Conservation (phyloP, 2,329 filamentous ascomycete species). For the Pseudogymnoascus destructans region DNA sequence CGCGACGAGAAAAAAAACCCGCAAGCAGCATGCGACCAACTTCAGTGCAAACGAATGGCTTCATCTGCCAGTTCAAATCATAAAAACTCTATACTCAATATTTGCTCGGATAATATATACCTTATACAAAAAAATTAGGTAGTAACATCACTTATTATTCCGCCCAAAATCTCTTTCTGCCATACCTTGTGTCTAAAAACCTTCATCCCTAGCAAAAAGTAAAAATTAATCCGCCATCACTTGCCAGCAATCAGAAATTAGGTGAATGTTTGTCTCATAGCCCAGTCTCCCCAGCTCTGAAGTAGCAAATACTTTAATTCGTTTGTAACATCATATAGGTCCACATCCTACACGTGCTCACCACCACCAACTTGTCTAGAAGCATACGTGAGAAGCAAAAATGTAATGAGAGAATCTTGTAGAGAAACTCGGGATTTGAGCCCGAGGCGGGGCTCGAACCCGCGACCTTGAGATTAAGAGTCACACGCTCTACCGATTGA, state of each 20-base stretch:
- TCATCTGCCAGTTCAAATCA: not conserved
- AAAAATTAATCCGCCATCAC: conserved; percentile 13
- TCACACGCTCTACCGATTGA: conserved; percentile 64
- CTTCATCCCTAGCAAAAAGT: not conserved
- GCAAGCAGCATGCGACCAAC: not conserved
- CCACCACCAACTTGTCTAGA: no score
- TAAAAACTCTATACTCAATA: not conserved
- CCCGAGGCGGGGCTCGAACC: conserved; percentile 7
- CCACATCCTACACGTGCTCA: not conserved
- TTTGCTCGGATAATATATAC: not conserved
- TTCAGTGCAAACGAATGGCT: not conserved
- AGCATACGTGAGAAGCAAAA: conserved; percentile 7
- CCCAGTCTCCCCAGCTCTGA: conserved; percentile 76
- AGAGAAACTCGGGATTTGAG: conserved; percentile 7
- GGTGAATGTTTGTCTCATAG: conserved; percentile 98
- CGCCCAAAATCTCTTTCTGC: not conserved
- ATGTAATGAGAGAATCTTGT: conserved; percentile 4
- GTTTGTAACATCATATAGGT: conserved; percentile 40
- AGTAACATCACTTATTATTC: not conserved
- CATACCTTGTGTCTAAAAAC: conserved; percentile 1
- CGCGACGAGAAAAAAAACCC: not conserved
- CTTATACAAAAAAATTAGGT: not conserved
- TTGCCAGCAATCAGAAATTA: conserved; percentile 52
- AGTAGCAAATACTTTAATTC: conserved; percentile 99
- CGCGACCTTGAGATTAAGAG: conserved; percentile 29